Evolutionary conservation across 1,284 basidiomycete species (phyloP).

Genomic region (Malassezia yamatoensis): DNA sequence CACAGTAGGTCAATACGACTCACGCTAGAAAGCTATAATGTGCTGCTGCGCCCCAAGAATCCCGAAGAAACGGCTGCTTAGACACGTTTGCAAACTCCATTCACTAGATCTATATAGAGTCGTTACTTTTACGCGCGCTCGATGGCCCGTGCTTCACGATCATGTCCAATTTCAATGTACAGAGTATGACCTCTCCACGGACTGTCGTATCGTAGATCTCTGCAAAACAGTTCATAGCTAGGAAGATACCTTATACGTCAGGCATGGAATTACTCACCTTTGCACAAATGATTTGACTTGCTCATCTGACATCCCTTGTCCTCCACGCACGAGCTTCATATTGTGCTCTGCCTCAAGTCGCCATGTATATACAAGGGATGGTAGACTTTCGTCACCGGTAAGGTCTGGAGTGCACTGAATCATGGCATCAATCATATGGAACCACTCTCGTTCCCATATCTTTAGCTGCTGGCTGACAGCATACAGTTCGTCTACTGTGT

Average conservation of each 20-base stretch:
- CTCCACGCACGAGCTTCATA: constrained; percentile 73
- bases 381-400: neutral
- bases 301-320: constrained; percentile 72
- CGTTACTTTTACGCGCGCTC: neutral
- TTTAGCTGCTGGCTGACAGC: constrained; percentile 58
- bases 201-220: neutral
- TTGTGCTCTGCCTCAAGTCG: constrained; percentile 71
- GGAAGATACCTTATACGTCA: constrained; percentile 20
- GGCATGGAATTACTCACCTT: constrained; percentile 7
- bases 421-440: constrained; percentile 60
- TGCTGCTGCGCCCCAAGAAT: constrained; percentile 13
- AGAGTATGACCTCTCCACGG: constrained; percentile 1
- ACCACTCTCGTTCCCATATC: constrained; percentile 58
- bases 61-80: neutral
- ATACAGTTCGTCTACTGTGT: constrained; percentile 53
- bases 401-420: constrained; percentile 52
- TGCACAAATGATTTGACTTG: constrained; percentile 59
- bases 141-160: neutral
- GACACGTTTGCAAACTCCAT: too few species aligned
- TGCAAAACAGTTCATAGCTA: constrained; percentile 23
- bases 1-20: constrained; percentile 18
- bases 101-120: too few species aligned
- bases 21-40: constrained; percentile 12
- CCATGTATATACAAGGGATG: constrained; percentile 54
- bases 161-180: neutral